Conservation (phyloP, 2,329 filamentous ascomycete genomes). For the Fusarium odoratissimum region DNA sequence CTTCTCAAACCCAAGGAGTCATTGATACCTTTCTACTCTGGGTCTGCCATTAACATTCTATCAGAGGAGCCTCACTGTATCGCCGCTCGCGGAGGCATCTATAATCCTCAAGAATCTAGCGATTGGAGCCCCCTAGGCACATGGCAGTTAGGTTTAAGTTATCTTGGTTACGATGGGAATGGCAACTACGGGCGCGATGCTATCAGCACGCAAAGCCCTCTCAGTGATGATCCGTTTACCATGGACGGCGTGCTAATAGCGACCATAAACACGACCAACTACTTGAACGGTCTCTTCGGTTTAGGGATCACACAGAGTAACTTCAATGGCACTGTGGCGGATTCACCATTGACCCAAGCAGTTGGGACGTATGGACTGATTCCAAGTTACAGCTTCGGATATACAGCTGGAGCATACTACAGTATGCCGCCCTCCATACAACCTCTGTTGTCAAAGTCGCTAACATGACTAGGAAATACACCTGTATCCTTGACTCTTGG, state of each 20-base stretch:
- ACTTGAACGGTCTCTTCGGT: constrained; percentile 66
- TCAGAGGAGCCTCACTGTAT: constrained; percentile 64
- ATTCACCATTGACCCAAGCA: constrained; percentile 66
- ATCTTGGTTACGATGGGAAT: constrained; percentile 69
- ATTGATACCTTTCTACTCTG: neutral
- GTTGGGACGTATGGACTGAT: constrained; percentile 70
- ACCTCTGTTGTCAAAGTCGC: neutral
- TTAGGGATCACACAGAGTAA: constrained; percentile 66
- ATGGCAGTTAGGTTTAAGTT: constrained; percentile 69
- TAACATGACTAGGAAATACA: constrained; percentile 47
- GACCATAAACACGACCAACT: constrained; percentile 66
- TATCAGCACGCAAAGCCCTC: constrained; percentile 55
- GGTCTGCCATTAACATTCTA: constrained; percentile 34
- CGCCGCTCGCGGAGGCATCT: constrained; percentile 68
- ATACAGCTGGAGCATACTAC: constrained; percentile 80
- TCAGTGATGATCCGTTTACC: constrained; percentile 52
- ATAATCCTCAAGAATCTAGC: constrained; percentile 63
- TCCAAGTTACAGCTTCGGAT: constrained; percentile 79
- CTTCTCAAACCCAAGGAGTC: neutral
- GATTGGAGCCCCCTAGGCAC: constrained; percentile 70
- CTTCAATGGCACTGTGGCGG: constrained; percentile 61
- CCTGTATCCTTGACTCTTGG: constrained; percentile 74
- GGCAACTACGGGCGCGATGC: constrained; percentile 72
- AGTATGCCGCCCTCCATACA: constrained; percentile 56
- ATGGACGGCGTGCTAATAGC: constrained; percentile 62